These are phyloP conservation scores for Trichoderma citrinoviride DNA, from an alignment of 2,329 filamentous ascomycete species.

Conservation along the genomic window DNA sequence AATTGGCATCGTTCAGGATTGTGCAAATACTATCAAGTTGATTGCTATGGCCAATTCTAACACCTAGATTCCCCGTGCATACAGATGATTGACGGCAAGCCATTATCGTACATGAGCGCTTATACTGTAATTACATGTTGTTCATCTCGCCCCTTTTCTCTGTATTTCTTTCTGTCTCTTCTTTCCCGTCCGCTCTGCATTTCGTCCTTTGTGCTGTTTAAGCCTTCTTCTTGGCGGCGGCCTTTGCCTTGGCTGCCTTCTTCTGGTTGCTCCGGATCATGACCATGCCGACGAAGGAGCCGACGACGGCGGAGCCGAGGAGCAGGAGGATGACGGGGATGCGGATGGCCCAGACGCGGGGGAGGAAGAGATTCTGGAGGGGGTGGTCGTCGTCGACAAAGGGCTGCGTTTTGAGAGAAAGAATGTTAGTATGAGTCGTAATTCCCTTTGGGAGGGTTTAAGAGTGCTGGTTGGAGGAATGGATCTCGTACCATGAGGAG, in stretches of 20 bases:
- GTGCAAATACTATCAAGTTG: background rate
- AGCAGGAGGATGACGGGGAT: conserved; percentile 96
- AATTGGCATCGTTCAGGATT: background rate
- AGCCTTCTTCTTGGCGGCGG: conserved; percentile 82
- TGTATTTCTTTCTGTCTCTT: too few species aligned
- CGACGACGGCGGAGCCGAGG: conserved; percentile 87
- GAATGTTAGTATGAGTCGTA: background rate
- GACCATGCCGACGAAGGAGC: conserved; percentile 91
- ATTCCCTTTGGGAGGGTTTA: background rate
- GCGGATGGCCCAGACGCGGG: conserved; percentile 97
- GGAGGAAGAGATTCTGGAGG: conserved; percentile 91
- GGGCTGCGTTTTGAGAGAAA: conserved; percentile 56
- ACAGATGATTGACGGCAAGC: background rate
- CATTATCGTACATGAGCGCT: background rate
- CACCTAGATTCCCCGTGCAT: background rate
- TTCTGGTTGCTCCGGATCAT: conserved; percentile 99
- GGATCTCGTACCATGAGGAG: conserved; percentile 86
- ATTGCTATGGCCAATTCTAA: conserved; percentile 7
- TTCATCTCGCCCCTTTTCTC: too few species aligned
- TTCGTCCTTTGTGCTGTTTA: conserved; percentile 38
- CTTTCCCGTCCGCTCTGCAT: too few species aligned
- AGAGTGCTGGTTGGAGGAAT: background rate
- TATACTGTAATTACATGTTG: background rate
- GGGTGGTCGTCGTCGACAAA: conserved; percentile 95
- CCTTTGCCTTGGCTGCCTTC: conserved; percentile 91